Evolutionary conservation across 1,284 basidiomycete species (phyloP), one percentile per base, ranked within the genome.

Genomic region (Dichomitus squalens): DNA sequence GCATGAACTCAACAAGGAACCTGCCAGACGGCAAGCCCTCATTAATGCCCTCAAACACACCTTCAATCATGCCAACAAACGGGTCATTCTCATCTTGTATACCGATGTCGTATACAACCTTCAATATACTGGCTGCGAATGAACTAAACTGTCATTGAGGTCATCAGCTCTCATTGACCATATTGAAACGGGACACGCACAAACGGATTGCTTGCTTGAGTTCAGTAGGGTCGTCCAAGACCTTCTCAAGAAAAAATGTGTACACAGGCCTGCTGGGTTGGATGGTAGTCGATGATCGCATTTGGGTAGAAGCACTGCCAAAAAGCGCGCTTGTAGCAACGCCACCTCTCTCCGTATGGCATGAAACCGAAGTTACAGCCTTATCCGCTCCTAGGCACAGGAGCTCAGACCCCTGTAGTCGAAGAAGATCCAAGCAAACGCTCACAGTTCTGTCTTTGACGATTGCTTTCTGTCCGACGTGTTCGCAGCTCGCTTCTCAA

Each of bases 301-400:
- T 8, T 41, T 1, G 43, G 41, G 7, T 57, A 29, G 47, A 64
- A 64, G 25, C 46, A 33, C 16, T 55, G 53, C 36, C 53, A 52
- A 35, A 64, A 64, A 6, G 36, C 16, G 6, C 51, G 53, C 5
- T 51, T 34, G 35, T 58, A 49, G 2, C 39, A 44, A 4, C 57
- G 33, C 62, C 59, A 61, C 33, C 25, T 7, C 4, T 31, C 20
- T 4, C 55, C 52, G 20, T 61, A 64, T 5, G 11, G 31, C 51
- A 58, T 46, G 7, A 50, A 7, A 2, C 33, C 33, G 11, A 64
- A n/a, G 20, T 56, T 38, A n/a, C n/a, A n/a, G n/a, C n/a, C n/a
- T n/a, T n/a, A n/a, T n/a, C n/a, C n/a, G n/a, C n/a, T n/a, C n/a
- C n/a, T n/a, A n/a, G n/a, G n/a, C n/a, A n/a, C n/a, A n/a, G n/a